These are phyloP conservation scores for Orbilia oligospora DNA, from an alignment of 2,329 filamentous ascomycete genomes.

Conservation along the genomic window DNA sequence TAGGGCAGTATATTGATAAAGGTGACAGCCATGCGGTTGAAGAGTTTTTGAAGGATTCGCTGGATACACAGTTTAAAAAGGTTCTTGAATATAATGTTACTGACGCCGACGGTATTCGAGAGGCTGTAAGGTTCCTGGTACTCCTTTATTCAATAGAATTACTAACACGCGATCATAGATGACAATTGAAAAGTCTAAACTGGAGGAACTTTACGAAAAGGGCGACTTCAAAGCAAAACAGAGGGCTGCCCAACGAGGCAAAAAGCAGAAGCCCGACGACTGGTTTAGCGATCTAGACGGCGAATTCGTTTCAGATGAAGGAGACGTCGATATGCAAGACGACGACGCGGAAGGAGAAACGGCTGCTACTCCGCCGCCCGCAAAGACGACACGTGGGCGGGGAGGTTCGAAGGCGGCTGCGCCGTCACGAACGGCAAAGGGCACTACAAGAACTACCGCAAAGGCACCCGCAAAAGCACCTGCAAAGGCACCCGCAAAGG, in stretches of 20 bases:
- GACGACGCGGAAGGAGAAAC: conserved; percentile 70
- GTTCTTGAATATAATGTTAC: conserved; percentile 77
- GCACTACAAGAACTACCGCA: conserved; percentile 58
- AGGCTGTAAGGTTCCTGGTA: conserved; percentile 67
- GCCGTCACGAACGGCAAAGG: conserved; percentile 62
- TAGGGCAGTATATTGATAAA: conserved; percentile 92
- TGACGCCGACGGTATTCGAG: conserved; percentile 79
- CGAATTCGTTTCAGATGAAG: conserved; percentile 81
- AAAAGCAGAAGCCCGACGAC: conserved; percentile 77
- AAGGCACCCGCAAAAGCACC: conserved; percentile 63
- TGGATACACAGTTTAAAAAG: conserved; percentile 79
- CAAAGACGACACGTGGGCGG: conserved; percentile 48
- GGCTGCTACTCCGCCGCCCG: conserved; percentile 66
- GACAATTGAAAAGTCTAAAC: conserved; percentile 77
- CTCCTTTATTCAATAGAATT: neutral
- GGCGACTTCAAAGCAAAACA: conserved; percentile 73
- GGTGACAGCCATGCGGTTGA: conserved; percentile 81
- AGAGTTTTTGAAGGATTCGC: conserved; percentile 78
- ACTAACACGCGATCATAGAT: conserved; percentile 68
- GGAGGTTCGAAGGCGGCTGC: conserved; percentile 62
- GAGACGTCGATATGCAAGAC: conserved; percentile 66
- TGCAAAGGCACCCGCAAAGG: conserved; percentile 65
- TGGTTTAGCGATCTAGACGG: conserved; percentile 96
- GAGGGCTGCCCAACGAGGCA: conserved; percentile 67
- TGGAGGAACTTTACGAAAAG: conserved; percentile 79